These are phyloP conservation scores for Flueggea neowawraea DNA, from an alignment of 441 rosid genomes.

Conservation along the genomic window DNA sequence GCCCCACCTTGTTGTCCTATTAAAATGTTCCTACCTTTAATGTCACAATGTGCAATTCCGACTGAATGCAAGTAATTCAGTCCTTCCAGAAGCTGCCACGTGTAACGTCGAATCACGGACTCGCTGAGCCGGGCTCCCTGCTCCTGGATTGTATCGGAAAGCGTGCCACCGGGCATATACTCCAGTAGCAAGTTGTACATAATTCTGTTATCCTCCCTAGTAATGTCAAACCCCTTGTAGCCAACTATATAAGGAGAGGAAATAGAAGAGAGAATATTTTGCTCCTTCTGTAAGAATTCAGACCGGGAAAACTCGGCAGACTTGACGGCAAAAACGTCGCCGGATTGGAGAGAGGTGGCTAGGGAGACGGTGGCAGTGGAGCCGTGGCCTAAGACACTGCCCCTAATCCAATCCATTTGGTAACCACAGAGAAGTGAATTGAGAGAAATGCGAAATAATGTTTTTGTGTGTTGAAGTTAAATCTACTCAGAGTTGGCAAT, in stretches of 20 bases:
- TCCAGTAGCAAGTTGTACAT: slow-evolving; percentile 69
- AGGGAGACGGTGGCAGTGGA: slow-evolving; percentile 73
- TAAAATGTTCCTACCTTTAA: slow-evolving; percentile 60
- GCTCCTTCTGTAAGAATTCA: slow-evolving; percentile 53
- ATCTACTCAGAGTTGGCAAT: neutral
- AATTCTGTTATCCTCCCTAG: slow-evolving; percentile 24
- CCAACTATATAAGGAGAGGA: slow-evolving; percentile 46
- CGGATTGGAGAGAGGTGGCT: slow-evolving; percentile 42
- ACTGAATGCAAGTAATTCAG: slow-evolving; percentile 56
- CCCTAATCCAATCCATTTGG: slow-evolving; percentile 74
- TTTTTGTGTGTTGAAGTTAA: neutral
- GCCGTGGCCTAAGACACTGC: slow-evolving; percentile 60
- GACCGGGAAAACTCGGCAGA: slow-evolving; percentile 42
- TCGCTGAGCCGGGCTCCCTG: slow-evolving; percentile 43
- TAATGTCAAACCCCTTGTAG: slow-evolving; percentile 55
- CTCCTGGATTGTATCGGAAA: slow-evolving; percentile 31
- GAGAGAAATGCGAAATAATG: neutral
- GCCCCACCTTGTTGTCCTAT: slow-evolving; percentile 50
- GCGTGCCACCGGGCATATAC: slow-evolving; percentile 53
- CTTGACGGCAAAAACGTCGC: slow-evolving; percentile 61
- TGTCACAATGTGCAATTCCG: slow-evolving; percentile 72
- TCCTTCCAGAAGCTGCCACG: slow-evolving; percentile 53
- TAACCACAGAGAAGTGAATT: neutral
- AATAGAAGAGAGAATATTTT: slow-evolving; percentile 43
- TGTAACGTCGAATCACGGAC: slow-evolving; percentile 30